Evolutionary conservation across 2,329 filamentous ascomycete species (phyloP), one percentile per base, ranked within the genome.

Genomic region (Sordariomycetes sp.): DNA sequence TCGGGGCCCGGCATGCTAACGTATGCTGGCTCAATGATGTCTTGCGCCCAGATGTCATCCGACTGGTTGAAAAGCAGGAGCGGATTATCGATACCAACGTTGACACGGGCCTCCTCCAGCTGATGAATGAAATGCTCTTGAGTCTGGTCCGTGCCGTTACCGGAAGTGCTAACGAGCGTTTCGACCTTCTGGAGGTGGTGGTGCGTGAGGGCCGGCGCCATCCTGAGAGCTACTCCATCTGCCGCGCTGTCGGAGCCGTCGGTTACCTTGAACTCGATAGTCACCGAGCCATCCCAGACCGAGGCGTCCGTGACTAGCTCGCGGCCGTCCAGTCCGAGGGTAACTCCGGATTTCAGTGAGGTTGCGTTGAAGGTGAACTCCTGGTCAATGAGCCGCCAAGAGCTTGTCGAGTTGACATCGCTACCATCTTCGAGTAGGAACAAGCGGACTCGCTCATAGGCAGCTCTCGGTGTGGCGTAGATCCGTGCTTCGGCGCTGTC

Each of bases 1-100:
- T 67, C 20, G 0, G 69, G 68, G 0, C 69, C 70, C 0, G 70
- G 71, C 59, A 73, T 73, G 54, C 67, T 70, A 4, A 63, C 63
- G 58, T 70, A 74, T 1, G 62, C 70, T 0, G 71, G 66, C 60
- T 73, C 70, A 34, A 74, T 58, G 45, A 70, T 66, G 56, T 74
- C 70, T 58, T 73, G 71, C 1, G 66, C 63, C 71, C 70, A 74
- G 52, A 67, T 61, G 58, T 72, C 69, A 34, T 59, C 60, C 24
- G 60, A 63, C 1, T 57, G 55, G 22, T 65, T 60, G 58, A 71
- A 58, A 2, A 60, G 54, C 8, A 62, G 56, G 0, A 69, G 54
- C 0, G 64, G 62, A 7, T 61, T 52, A 13, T 61, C 15, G 2
- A 67, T 58, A 1, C 62, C 61, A 1, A 63, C 59, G 1, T 55